Percentiles rank a stretch among this genome's conserved stretches.
Conservation (phyloP, 495 filamentous ascomycete genomes). For the Hyaloscypha bicolor region DNA sequence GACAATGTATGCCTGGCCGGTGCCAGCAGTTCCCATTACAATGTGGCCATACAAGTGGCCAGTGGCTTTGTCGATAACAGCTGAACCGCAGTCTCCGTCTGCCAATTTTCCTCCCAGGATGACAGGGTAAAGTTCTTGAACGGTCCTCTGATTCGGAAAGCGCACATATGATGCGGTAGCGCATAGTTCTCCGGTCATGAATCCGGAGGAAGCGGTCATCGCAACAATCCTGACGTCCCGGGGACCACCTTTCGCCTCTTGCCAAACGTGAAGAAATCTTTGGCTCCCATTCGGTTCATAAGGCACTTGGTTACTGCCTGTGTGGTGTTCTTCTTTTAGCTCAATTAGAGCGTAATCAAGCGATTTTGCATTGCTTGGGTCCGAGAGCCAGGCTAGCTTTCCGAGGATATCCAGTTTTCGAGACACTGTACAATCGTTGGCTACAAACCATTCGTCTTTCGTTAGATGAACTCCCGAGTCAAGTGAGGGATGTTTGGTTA, state of each 20-base stretch:
- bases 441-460: neutral
- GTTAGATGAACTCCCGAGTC: conserved; percentile 7
- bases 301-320: conserved; percentile 12
- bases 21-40: conserved; percentile 26
- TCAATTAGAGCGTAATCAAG: conserved; percentile 18
- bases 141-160: conserved; percentile 13
- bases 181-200: conserved; percentile 15
- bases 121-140: conserved; percentile 20
- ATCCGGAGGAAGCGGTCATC: conserved; percentile 15
- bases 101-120: conserved; percentile 8
- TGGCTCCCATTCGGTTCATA: conserved; percentile 13
- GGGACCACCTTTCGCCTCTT: neutral
- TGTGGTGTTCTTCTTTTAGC: neutral
- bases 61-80: conserved; percentile 28
- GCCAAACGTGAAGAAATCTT: conserved; percentile 9
- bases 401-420: conserved; percentile 5
- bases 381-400: conserved; percentile 18
- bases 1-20: conserved; percentile 29
- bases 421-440: neutral
- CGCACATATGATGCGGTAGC: conserved; percentile 19
- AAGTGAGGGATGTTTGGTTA: neutral
- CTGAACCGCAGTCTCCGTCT: conserved; percentile 31
- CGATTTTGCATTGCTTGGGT: neutral
- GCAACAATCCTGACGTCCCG: conserved; percentile 8
- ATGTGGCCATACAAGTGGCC: conserved; percentile 34